phyloP scores from a whole-genome alignment of 768 basidiomycete species.

The Daedalea quercina region DNA sequence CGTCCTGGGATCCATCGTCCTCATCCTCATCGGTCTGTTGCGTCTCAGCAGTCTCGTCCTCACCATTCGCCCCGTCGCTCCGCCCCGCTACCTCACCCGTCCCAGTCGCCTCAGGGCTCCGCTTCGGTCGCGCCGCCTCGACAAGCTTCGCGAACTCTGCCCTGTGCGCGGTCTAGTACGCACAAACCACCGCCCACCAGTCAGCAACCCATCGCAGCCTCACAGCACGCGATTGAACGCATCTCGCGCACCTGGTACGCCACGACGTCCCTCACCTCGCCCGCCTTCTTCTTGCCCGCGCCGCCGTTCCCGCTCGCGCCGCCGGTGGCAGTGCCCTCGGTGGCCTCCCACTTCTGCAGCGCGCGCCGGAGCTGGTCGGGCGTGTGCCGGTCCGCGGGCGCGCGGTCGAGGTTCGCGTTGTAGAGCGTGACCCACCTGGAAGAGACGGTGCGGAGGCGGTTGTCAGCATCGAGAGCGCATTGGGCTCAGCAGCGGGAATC shows the following conservation, averaged over 20 bases:
- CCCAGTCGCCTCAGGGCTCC: background rate
- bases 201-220: background rate
- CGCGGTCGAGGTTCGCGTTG: constrained; percentile 67
- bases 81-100: background rate
- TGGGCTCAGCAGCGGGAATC: no score
- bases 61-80: background rate
- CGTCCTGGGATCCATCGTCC: no score
- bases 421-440: constrained; percentile 62
- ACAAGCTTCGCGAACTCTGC: constrained; percentile 27
- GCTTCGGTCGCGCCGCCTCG: constrained; percentile 26
- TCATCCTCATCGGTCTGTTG: no score
- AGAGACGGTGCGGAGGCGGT: no score
- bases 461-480: no score
- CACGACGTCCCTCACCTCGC: constrained; percentile 29
- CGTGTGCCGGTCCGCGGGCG: constrained; percentile 36
- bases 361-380: constrained; percentile 42
- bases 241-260: constrained; percentile 17
- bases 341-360: constrained; percentile 54
- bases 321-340: constrained; percentile 25
- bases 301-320: constrained; percentile 28
- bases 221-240: no score
- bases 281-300: constrained; percentile 18
- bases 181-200: background rate
- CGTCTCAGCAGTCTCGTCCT: background rate
- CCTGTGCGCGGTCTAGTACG: constrained; percentile 20